Conservation (phyloP, 495 filamentous ascomycete genomes). For the Patellaria atrata region DNA sequence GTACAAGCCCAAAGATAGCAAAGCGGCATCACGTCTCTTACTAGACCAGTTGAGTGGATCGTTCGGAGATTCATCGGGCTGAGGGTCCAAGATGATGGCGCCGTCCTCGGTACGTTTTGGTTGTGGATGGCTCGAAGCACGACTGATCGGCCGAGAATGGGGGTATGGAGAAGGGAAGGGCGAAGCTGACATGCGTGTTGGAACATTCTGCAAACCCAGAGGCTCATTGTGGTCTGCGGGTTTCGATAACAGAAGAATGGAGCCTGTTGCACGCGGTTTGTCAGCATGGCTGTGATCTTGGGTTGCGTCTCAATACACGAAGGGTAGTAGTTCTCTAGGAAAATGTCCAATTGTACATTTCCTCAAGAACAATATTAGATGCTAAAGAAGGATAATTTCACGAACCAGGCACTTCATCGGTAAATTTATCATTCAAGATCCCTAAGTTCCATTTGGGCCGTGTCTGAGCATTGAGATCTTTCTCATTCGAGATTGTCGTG, state of each 20-base stretch:
- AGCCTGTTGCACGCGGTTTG: conserved; percentile 36
- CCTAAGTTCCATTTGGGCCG: conserved; percentile 59
- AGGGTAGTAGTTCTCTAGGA: background rate
- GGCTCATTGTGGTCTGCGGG: conserved; percentile 60
- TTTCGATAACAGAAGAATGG: conserved; percentile 60
- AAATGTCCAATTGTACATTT: background rate
- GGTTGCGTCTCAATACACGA: background rate
- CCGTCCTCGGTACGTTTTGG: conserved; percentile 73
- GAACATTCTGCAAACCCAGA: conserved; percentile 59
- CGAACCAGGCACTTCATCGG: conserved; percentile 85
- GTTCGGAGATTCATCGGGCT: conserved; percentile 80
- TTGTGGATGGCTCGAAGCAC: conserved; percentile 19
- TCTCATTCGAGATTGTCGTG: too few species aligned
- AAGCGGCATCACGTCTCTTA: conserved; percentile 66
- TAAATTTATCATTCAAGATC: conserved; percentile 66
- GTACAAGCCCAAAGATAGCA: conserved; percentile 78
- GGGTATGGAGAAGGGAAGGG: conserved; percentile 50
- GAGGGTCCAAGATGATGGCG: conserved; percentile 75
- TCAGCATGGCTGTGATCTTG: conserved; percentile 1
- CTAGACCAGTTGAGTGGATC: conserved; percentile 89
- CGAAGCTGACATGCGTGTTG: conserved; percentile 61
- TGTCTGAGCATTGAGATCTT: too few species aligned
- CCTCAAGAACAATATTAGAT: background rate
- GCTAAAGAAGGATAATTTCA: conserved; percentile 3
- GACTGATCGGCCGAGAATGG: conserved; percentile 20